These are phyloP conservation scores for Gardenia jasminoides DNA, from an alignment of 257 asterid species.

Conservation along the genomic window DNA sequence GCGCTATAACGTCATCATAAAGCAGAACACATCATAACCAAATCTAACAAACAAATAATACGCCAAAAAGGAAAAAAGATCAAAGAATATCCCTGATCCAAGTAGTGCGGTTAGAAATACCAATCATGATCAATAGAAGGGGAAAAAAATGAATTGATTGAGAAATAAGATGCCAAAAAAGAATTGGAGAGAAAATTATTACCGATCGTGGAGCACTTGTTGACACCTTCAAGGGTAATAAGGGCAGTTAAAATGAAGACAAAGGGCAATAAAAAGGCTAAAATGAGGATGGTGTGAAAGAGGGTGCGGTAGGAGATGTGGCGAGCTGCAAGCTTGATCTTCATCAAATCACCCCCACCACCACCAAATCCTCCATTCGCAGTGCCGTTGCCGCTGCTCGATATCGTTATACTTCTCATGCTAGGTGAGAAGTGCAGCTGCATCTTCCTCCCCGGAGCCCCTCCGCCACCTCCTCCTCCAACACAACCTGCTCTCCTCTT, in stretches of 20 bases:
- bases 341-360: constrained; percentile 79
- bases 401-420: constrained; percentile 99
- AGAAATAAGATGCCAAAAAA: neutral
- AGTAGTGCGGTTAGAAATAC: neutral
- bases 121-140: neutral
- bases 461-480: constrained; percentile 40
- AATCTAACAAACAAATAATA: neutral
- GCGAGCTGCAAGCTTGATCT: constrained; percentile 91
- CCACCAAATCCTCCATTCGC: constrained; percentile 48
- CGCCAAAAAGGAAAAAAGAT: neutral
- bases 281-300: constrained; percentile 72
- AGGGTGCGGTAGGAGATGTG: constrained; percentile 74
- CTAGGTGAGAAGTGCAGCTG: constrained; percentile 99
- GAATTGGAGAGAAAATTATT: constrained; percentile 20
- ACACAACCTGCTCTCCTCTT: constrained; percentile 18
- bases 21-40: neutral
- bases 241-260: constrained; percentile 89
- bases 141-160: neutral
- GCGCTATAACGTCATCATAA: neutral
- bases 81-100: constrained; percentile 12
- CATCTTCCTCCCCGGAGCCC: constrained; percentile 66
- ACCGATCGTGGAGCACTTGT: constrained; percentile 97
- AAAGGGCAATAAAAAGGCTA: constrained; percentile 90
- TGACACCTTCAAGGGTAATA: constrained; percentile 97
- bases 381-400: constrained; percentile 45